phyloP scores from a whole-genome alignment of 2,329 filamentous ascomycete species.

The Botryotinia globosa region DNA sequence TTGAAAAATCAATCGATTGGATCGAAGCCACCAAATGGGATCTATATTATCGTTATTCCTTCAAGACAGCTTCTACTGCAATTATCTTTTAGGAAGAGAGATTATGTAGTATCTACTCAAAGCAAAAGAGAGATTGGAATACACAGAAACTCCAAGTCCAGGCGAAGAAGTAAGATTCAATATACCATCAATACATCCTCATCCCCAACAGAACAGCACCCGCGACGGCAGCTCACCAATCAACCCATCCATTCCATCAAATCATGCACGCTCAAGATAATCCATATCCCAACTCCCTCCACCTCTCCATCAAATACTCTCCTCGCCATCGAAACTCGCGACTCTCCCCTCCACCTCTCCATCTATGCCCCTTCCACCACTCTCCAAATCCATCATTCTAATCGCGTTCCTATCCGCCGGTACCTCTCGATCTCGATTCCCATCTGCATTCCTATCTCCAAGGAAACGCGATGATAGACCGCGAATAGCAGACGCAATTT shows the following conservation, averaged over 20 bases:
- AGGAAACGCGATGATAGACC: background rate
- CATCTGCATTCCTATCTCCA: background rate
- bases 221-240: background rate
- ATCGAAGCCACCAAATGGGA: background rate
- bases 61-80: background rate
- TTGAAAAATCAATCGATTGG: background rate
- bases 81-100: background rate
- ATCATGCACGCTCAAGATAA: accelerated
- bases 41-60: background rate
- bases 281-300: background rate
- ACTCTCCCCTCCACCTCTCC: background rate
- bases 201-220: background rate
- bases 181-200: background rate
- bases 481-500: background rate
- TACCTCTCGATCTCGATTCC: background rate
- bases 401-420: background rate
- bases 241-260: background rate
- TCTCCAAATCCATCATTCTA: background rate
- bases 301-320: background rate
- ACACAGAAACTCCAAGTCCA: background rate
- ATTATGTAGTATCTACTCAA: background rate
- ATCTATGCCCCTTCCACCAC: background rate
- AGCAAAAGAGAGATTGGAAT: background rate
- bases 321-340: background rate
- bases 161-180: background rate